A percentile compares a stretch with the other conserved stretches of the same genome.
Conservation (phyloP, 2,329 filamentous ascomycete genomes). For the Fusarium sp. region DNA sequence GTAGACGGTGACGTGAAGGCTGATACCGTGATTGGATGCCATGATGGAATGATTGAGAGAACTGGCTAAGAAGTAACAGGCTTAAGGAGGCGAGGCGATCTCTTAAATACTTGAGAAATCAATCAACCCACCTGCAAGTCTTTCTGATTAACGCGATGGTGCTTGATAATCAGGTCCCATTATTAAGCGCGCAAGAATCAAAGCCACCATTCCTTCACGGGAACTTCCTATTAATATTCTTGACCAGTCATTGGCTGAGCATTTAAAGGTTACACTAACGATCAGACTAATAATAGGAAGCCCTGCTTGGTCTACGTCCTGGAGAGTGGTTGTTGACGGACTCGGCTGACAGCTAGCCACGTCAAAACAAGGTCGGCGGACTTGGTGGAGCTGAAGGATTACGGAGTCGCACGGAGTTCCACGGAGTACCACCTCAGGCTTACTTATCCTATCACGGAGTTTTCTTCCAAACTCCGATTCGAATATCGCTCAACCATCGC, state of each 20-base stretch:
- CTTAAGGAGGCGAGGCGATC: background rate
- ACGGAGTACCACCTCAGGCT: background rate
- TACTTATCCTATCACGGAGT: background rate
- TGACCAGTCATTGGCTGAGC: background rate
- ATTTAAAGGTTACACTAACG: background rate
- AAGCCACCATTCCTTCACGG: background rate
- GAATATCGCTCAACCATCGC: background rate
- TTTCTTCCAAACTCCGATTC: background rate
- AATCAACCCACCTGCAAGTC: background rate
- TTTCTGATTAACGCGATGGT: background rate
- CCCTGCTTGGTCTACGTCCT: background rate
- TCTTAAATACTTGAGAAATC: background rate
- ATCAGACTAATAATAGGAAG: background rate
- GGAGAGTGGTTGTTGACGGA: background rate
- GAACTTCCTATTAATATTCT: background rate
- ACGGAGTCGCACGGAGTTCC: background rate
- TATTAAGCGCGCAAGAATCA: background rate
- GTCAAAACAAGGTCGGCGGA: background rate
- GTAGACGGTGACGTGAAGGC: slow-evolving; percentile 7
- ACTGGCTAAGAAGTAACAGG: background rate
- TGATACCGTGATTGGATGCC: background rate
- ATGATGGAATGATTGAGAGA: background rate
- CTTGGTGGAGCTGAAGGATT: background rate
- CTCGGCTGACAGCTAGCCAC: background rate
- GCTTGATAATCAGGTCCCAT: background rate